Base-by-base conservation (phyloP, 352 stramenopile genomes). In the Pythium angustatum region DNA sequence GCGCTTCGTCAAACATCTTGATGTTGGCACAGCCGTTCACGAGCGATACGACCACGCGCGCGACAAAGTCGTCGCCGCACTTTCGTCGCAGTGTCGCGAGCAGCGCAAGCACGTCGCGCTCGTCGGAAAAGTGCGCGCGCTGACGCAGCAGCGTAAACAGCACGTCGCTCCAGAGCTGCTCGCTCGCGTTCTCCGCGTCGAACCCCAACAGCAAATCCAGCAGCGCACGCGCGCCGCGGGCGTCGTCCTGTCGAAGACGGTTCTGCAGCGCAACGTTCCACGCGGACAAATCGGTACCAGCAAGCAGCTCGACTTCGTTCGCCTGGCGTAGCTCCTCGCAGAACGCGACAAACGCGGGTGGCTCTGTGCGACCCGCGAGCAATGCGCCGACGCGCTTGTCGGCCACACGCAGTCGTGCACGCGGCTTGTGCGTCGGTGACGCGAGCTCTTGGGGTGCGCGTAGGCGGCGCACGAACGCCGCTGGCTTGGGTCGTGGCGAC, bases 71-170 rank as follows among this genome's bases (percentile, higher is more conserved):
- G 7, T 69, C 33, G 51, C 76, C 78, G 68, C 73, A 85, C 44
- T 61, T 60, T 9, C 38, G 60, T 8, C 62, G 53, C 34, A 92
- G 66, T 4, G 64, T 50, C 17, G 63, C 53, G 34, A 92, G 51
- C 19, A 90, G 50, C 52, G 64, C 51, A 6, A 72, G 27, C 27
- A 77, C 62, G 27, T 86, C 79, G 33, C 64, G 55, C 45, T 69
- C 57, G 27, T 60, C 61, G 26, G 72, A 73, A 17, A 71, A 58
- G 3, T 64, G 58, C 27, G 75, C 72, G 9, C 69, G 73, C 60
- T 83, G 75, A 0, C 81, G 79, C 71, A 93, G 51, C 30, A 90
- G 55, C 68, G 83, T 83, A 76, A 91, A 93, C 19, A 93, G 69
- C 64, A 93, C 33, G 58, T 93, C 83, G 7, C 63, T 84, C 83